These are phyloP conservation scores for Phylloporus arenicola DNA, from an alignment of 768 basidiomycete genomes.

Conservation along the genomic window DNA sequence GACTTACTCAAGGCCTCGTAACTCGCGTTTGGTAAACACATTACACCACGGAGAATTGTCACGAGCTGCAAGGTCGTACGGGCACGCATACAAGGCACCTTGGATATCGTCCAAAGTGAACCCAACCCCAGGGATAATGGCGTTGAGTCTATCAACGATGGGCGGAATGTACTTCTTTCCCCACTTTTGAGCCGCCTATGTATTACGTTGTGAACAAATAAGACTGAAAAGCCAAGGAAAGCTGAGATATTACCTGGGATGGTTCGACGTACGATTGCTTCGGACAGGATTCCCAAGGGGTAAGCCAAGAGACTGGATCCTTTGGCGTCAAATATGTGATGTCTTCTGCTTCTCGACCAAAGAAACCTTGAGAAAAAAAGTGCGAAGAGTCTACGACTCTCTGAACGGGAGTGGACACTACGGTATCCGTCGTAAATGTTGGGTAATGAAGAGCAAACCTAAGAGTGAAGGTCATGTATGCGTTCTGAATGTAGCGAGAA, in stretches of 20 bases:
- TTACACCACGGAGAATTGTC: conserved; percentile 36
- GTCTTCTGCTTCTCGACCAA: conserved; percentile 27
- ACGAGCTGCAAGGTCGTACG: conserved; percentile 37
- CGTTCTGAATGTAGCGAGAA: not conserved
- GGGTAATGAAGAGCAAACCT: conserved; percentile 24
- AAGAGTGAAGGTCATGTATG: not conserved
- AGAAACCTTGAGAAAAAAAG: conserved; percentile 38
- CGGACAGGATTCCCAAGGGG: conserved; percentile 34
- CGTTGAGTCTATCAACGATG: conserved; percentile 33
- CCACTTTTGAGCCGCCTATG: conserved; percentile 25
- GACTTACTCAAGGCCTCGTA: conserved; percentile 34
- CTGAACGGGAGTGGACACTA: conserved; percentile 9
- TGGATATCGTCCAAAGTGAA: conserved; percentile 29
- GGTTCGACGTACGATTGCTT: not conserved
- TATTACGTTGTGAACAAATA: no score
- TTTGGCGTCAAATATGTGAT: conserved; percentile 26
- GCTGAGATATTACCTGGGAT: not conserved
- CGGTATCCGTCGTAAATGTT: conserved; percentile 8
- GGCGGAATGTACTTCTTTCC: conserved; percentile 32
- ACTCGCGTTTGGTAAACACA: conserved; percentile 32
- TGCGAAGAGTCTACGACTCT: conserved; percentile 37
- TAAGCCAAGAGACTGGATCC: conserved; percentile 37
- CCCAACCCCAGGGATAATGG: conserved; percentile 29
- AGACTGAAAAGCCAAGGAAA: not conserved
- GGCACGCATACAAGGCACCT: conserved; percentile 39